Evolutionary conservation across 108 stramenopile species (phyloP).

Genomic region (Cyclotella sp.): DNA sequence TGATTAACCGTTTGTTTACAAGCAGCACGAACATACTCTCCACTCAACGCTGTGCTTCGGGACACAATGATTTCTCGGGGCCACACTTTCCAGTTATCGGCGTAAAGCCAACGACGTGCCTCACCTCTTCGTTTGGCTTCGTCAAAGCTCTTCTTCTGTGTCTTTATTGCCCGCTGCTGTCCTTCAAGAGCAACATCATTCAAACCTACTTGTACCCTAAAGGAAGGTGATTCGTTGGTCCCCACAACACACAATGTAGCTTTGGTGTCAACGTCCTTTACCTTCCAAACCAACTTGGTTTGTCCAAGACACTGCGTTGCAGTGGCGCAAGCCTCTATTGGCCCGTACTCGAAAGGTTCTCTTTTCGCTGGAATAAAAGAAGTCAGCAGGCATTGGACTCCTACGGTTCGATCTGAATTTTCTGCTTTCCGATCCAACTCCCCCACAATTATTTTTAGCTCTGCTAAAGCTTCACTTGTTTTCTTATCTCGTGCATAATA

Average conservation of each 20-base stretch:
- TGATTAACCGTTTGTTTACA: slow-evolving; percentile 68
- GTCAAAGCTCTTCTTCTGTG: slow-evolving; percentile 34
- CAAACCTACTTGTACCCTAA: slow-evolving; percentile 53
- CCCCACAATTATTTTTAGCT: slow-evolving; percentile 61
- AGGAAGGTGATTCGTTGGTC: slow-evolving; percentile 31
- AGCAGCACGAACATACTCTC: slow-evolving; percentile 46
- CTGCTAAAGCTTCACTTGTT: slow-evolving; percentile 58
- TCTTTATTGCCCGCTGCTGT: slow-evolving; percentile 18
- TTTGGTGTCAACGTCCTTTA: slow-evolving; percentile 2
- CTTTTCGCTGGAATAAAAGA: slow-evolving; percentile 57
- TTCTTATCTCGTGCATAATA: slow-evolving; percentile 62
- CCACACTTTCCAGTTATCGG: slow-evolving; percentile 72
- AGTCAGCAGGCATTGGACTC: slow-evolving; percentile 53
- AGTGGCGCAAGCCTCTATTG: slow-evolving; percentile 35
- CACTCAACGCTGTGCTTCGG: slow-evolving; percentile 11
- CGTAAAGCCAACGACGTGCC: slow-evolving; percentile 63
- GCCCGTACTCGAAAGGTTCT: slow-evolving; percentile 47
- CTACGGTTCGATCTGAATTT: slow-evolving; percentile 17
- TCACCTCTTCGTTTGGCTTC: slow-evolving; percentile 38
- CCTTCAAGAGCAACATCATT: slow-evolving; percentile 45
- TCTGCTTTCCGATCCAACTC: slow-evolving; percentile 43
- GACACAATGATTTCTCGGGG: slow-evolving; percentile 52
- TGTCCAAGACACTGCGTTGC: slow-evolving; percentile 17
- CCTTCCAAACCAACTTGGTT: slow-evolving; percentile 11
- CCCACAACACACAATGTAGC: slow-evolving; percentile 35